Conservation (phyloP, 495 filamentous ascomycete genomes). For the Hyaloscypha variabilis region DNA sequence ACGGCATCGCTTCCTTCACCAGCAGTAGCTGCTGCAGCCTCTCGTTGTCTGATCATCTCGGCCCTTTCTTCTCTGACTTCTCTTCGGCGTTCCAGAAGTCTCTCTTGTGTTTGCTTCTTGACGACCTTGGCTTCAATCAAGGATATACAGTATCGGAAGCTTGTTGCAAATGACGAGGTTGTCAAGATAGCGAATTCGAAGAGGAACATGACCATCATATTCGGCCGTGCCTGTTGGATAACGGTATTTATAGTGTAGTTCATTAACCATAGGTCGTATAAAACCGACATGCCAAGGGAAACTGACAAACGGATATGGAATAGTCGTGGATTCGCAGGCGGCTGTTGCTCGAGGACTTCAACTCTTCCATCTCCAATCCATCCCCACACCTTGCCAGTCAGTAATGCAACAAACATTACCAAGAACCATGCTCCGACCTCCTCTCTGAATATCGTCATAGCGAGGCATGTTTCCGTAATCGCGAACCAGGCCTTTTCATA, state of each 20-base stretch:
- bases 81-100: slow-evolving; percentile 60
- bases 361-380: slow-evolving; percentile 97
- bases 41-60: slow-evolving; percentile 65
- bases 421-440: slow-evolving; percentile 92
- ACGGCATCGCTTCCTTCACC: slow-evolving; percentile 39
- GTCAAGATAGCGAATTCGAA: slow-evolving; percentile 93
- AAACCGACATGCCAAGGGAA: slow-evolving; percentile 75
- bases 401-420: slow-evolving; percentile 91
- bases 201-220: slow-evolving; percentile 99
- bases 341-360: slow-evolving; percentile 93
- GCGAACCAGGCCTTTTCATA: slow-evolving; percentile 98
- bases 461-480: slow-evolving; percentile 92
- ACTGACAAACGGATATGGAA: slow-evolving; percentile 83
- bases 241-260: slow-evolving; percentile 80
- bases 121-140: slow-evolving; percentile 76
- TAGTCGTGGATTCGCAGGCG: slow-evolving; percentile 84
- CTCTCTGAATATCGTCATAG: slow-evolving; percentile 98
- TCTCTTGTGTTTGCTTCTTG: slow-evolving; percentile 66
- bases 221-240: slow-evolving; percentile 80
- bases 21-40: slow-evolving; percentile 40
- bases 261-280: slow-evolving; percentile 77
- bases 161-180: slow-evolving; percentile 78
- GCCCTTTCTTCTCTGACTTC: slow-evolving; percentile 60
- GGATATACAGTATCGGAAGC: slow-evolving; percentile 76
- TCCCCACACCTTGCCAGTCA: slow-evolving; percentile 94